Evolutionary conservation across 192 early-diverging fungal genomes (phyloP), one percentile per base, ranked within the genome.

Genomic region (Podila clonocystis): DNA sequence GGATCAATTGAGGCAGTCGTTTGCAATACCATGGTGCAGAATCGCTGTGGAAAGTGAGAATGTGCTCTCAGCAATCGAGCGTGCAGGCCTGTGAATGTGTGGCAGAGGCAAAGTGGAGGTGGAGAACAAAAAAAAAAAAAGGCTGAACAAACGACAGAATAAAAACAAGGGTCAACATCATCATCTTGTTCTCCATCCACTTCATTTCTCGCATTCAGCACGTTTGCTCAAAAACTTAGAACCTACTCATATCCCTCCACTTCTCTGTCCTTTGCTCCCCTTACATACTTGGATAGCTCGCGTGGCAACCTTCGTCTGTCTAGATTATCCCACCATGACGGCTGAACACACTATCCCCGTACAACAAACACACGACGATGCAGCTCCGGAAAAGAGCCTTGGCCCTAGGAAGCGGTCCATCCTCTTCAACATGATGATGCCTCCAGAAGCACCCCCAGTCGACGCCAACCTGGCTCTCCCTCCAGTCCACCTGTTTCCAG

Each of bases 321-420:
- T 45, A 45, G 41, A 45, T 17, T 45, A 26, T 9, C 52, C 17
- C 26, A 30, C 6, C 59, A 61, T 61, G 59, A 61, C 30, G 59
- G 30, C 34, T 22, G 49, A 24, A 15, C 34, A 30, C 52, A 58
- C 26, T 31, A 24, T 19, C 6, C 38, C 13, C 31, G 20, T 34
- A 33, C 24, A 13, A 28, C 41, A 66, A 24, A 50, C 24, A 24
- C 63, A 75, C 22, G 68, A 68, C 9, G 70, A 67, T 31, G 26
- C 31, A 31, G 13, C 65, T 28, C 52, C 52, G 52, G 52, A 55
- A 55, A 55, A 63, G 17, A 73, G 63, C 24, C 41, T 64, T 19
- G 65, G 65, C 4, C 63, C 75, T 13, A 52, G 76, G 52, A 79
- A 79, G 67, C 65, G 76, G 3, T 79, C 76, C 15, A 79, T 79